Conservation (phyloP, 495 filamentous ascomycete species). For the Hyaloscypha finlandica region DNA sequence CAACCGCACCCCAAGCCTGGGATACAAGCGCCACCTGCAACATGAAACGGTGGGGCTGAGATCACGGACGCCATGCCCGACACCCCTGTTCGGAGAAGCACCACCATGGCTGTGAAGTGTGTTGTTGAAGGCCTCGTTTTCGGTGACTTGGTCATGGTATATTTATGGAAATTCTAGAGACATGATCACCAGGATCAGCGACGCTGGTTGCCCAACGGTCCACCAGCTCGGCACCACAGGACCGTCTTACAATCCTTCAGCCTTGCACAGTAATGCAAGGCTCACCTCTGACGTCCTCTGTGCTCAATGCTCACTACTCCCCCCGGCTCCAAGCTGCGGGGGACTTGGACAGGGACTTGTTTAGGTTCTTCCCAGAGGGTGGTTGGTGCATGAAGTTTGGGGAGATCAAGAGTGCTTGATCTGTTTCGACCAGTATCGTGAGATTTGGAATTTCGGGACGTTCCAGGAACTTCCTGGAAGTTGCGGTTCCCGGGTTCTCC, state of each 20-base stretch:
- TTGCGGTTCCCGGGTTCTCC: neutral
- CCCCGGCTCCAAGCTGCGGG: neutral
- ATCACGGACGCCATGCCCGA: neutral
- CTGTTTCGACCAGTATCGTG: neutral
- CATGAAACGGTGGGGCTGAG: constrained; percentile 21
- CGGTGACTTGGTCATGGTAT: neutral
- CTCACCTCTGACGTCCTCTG: neutral
- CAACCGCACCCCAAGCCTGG: neutral
- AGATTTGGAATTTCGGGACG: neutral
- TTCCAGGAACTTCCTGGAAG: neutral
- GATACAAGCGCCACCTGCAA: constrained; percentile 2
- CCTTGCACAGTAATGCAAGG: neutral
- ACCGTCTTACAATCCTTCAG: neutral
- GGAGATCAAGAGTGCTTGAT: neutral
- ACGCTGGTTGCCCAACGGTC: neutral
- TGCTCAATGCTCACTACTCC: too few species aligned
- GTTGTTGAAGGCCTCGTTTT: neutral
- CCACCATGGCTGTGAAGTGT: neutral
- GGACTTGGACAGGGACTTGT: neutral
- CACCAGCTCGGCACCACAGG: neutral
- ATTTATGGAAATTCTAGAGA: neutral
- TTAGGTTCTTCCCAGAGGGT: neutral
- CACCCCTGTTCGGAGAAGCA: neutral
- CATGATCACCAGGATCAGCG: neutral
- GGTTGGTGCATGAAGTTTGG: neutral